Evolutionary conservation across 2,329 filamentous ascomycete genomes (phyloP), one percentile per base, ranked within the genome.

Genomic region (Beauveria bassiana): DNA sequence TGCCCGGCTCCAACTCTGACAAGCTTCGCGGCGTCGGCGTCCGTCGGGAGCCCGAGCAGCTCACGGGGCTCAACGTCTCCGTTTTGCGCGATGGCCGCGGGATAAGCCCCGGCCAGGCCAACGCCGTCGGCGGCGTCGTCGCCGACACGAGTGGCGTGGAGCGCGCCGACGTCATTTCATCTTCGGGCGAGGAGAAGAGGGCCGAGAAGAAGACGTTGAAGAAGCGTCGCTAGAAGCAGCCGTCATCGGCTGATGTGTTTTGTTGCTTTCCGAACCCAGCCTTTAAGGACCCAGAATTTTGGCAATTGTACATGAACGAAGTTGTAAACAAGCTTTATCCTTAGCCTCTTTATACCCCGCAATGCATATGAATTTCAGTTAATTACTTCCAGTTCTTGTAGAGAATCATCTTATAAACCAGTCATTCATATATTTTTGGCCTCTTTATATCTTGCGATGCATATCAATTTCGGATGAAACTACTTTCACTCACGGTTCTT

Each of bases 41-140:
- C 26, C 60, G 60, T 10, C 49, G 60, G 16, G 60, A 57, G 26
- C 60, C 60, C 16, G 34, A 38, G 34, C 58, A 45, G 31, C 24
- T 50, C 42, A 51, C 24, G 18, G 52, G 59, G 20, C 52, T 51
- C 10, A 22, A 61, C 22, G 52, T 62, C 46, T 50, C 53, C 26
- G 60, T 56, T 7, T 24, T 62, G 46, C 60, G 60, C 26, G 60
- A 56, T 42, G 60, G 60, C 26, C 60, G 60, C 53, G 60, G 60
- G 53, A 62, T 62, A 58, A 58, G 53, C 20, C 60, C 40, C 46
- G 60, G 53, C 14, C 53, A 52, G 60, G 60, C 46, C 53, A 52
- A 56, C 47, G 60, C 53, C 40, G 54, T 62, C 38, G 60, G 60
- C 40, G 53, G 53, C 28, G 47, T 62, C 28, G 47, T 57, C 2